Evolutionary conservation across 108 stramenopile genomes (phyloP), one percentile per base, ranked within the genome.

Genomic region (Skeletonema costatum): DNA sequence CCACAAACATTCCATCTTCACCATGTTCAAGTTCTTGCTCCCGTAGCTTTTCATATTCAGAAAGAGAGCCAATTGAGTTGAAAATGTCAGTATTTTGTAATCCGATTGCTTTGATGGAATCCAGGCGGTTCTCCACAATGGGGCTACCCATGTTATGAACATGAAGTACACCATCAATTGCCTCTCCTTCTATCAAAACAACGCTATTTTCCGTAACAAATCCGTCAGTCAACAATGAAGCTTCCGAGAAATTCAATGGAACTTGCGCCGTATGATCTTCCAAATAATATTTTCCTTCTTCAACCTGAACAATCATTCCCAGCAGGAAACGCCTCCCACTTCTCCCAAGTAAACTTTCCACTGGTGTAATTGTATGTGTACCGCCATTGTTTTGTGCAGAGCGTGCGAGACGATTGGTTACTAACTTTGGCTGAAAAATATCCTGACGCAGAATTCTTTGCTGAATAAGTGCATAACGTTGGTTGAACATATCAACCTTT

Each of bases 151-250:
- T 67, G 48, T 78, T 74, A 72, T 88, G 81, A 38, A 89, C 90
- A 60, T 80, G 65, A 32, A 98, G 76, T 19, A 89, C 83, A 35
- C 94, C 93, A 72, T 94, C 92, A 56, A 86, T 74, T 50, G 96
- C 88, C 64, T 91, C 83, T 29, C 98, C 98, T 69, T 97, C 90
- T 11, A 96, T 92, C 59, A 98, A 77, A 7, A 96, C 87, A 41
- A 97, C 87, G 78, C 87, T 89, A 75, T 96, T 87, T 63, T 98
- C 98, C 16, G 95, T 90, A 48, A 94, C 75, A 70, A 95, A 92
- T 14, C 92, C 78, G 50, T 86, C 86, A 5, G 90, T 89, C 9
- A 92, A 32, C 0, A 82, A 51, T 10, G 80, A 73, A 4, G 87
- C 85, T 9, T 86, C 69, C 36, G 88, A 80, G 32, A 92, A 69